Evolutionary conservation across 2,329 filamentous ascomycete genomes (phyloP).

Genomic region (Daldinia eschscholtzii): DNA sequence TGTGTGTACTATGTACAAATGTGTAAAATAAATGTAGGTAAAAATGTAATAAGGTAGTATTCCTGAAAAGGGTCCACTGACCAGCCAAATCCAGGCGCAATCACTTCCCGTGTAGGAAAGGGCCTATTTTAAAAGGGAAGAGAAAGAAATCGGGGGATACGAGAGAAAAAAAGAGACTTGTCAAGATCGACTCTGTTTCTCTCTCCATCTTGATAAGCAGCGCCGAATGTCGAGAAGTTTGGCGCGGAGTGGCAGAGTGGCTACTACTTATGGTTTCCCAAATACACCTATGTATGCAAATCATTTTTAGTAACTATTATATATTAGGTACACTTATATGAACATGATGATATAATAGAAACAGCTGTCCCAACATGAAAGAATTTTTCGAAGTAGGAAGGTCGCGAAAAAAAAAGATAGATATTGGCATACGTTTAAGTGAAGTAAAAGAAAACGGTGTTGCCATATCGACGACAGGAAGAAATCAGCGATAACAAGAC

Average conservation of each 20-base stretch:
- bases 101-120: conserved; percentile 29
- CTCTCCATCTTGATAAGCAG: neutral
- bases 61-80: conserved; percentile 30
- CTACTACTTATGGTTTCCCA: neutral
- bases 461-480: conserved; percentile 29
- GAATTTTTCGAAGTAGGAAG: neutral
- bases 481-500: conserved; percentile 16
- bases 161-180: neutral
- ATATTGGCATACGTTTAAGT: conserved; percentile 8
- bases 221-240: neutral
- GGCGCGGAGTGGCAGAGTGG: neutral
- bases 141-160: conserved; percentile 37
- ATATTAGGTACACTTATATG: neutral
- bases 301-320: neutral
- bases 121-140: conserved; percentile 17
- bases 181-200: neutral
- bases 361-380: neutral
- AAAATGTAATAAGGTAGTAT: conserved; percentile 35
- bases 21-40: neutral
- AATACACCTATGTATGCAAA: neutral
- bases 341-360: neutral
- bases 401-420: conserved; percentile 1
- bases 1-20: neutral
- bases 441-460: conserved; percentile 13
- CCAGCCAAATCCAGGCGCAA: conserved; percentile 28